These are phyloP conservation scores for Theileria orientalis DNA, from an alignment of 169 alveolate genomes.

Conservation along the genomic window DNA sequence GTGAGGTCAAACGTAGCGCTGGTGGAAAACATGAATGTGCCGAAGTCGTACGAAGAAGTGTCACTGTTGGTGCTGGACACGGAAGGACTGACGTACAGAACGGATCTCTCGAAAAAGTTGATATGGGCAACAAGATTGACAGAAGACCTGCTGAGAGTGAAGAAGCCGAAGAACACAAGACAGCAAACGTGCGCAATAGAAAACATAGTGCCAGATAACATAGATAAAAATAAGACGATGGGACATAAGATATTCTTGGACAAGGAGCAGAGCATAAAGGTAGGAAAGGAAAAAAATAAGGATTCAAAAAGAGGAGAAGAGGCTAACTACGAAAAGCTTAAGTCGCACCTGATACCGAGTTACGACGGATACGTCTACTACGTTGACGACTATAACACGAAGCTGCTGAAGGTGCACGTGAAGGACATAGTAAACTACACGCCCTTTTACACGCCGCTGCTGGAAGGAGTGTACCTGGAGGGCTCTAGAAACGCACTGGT, in stretches of 20 bases:
- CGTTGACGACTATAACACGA: conserved; percentile 66
- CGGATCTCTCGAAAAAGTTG: conserved; percentile 32
- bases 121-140: conserved; percentile 61
- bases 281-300: not conserved
- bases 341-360: conserved; percentile 58
- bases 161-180: conserved; percentile 24
- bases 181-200: conserved; percentile 35
- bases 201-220: conserved; percentile 12
- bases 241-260: not conserved
- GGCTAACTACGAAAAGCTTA: not conserved
- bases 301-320: not conserved
- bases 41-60: conserved; percentile 6
- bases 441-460: conserved; percentile 74
- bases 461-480: conserved; percentile 71
- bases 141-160: conserved; percentile 41
- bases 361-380: conserved; percentile 73
- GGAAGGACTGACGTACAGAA: conserved; percentile 58
- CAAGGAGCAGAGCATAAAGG: not conserved
- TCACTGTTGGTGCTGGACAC: conserved; percentile 55
- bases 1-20: not conserved
- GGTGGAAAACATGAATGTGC: not conserved
- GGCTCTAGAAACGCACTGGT: conserved; percentile 72
- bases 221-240: not conserved
- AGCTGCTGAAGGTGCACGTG: conserved; percentile 69
- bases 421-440: conserved; percentile 77